These are phyloP conservation scores for Epichloe glyceriae DNA, from an alignment of 2,329 filamentous ascomycete genomes.

Conservation along the genomic window DNA sequence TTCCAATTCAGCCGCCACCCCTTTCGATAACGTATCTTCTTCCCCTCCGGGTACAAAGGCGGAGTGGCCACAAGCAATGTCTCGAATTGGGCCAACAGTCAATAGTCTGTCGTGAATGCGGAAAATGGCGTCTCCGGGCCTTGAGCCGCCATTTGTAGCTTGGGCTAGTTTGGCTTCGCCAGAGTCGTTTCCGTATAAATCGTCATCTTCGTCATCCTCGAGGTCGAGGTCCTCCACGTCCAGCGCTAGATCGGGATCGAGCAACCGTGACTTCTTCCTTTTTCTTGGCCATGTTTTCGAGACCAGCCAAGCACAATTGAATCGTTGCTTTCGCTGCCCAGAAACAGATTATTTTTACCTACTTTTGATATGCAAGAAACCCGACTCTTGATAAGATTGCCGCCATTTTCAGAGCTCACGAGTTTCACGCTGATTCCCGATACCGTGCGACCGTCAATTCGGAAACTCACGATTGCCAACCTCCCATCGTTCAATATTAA, in stretches of 20 bases:
- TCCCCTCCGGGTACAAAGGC: constrained; percentile 30
- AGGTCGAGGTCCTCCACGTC: constrained; percentile 38
- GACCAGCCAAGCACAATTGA: constrained; percentile 74
- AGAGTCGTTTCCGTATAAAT: constrained; percentile 48
- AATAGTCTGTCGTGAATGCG: constrained; percentile 63
- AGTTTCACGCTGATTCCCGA: constrained; percentile 67
- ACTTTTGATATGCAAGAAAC: constrained; percentile 60
- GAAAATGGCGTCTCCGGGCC: constrained; percentile 57
- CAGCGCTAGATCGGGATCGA: constrained; percentile 39
- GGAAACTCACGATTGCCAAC: constrained; percentile 66
- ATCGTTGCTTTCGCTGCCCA: constrained; percentile 75
- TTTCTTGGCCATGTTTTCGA: constrained; percentile 49
- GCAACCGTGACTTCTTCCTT: constrained; percentile 47
- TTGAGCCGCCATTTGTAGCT: constrained; percentile 27
- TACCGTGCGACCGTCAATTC: constrained; percentile 79
- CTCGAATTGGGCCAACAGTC: constrained; percentile 68
- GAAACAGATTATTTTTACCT: constrained; percentile 58
- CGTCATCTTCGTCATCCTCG: constrained; percentile 53
- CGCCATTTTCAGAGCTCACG: constrained; percentile 50
- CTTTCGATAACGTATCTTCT: constrained; percentile 27
- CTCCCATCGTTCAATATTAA: constrained; percentile 65
- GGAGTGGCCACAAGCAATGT: constrained; percentile 55
- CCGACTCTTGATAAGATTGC: constrained; percentile 44
- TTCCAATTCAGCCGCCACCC: constrained; percentile 43
- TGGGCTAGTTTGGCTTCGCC: constrained; percentile 41